Evolutionary conservation across 1,284 basidiomycete species (phyloP).

Genomic region (Puccinia hordei): DNA sequence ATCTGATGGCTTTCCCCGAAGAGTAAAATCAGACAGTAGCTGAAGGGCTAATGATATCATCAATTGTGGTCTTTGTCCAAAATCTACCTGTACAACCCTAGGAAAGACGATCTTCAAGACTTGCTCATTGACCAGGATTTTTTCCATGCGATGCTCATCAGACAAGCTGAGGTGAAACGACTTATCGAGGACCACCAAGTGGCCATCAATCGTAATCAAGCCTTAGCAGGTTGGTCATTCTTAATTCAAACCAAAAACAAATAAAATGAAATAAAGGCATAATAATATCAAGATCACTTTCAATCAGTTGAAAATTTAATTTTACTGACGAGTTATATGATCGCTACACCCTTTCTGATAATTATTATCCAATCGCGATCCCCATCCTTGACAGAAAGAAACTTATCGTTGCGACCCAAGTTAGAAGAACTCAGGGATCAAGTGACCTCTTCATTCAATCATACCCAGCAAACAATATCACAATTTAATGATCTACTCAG

Average conservation of each 20-base stretch:
- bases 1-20: not conserved
- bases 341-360: not conserved
- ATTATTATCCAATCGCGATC: not conserved
- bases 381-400: constrained; percentile 35
- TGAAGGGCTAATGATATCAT: not conserved
- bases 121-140: constrained; percentile 36
- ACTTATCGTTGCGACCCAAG: constrained; percentile 38
- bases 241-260: not conserved
- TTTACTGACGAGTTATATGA: not conserved
- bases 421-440: constrained; percentile 40
- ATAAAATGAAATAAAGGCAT: too few relatives aligned
- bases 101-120: constrained; percentile 50
- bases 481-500: constrained; percentile 25
- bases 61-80: not conserved
- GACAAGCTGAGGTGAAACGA: constrained; percentile 26
- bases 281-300: too few relatives aligned
- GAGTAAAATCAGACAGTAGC: not conserved
- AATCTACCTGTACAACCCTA: not conserved
- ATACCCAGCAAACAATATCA: constrained; percentile 29
- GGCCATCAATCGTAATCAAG: constrained; percentile 31
- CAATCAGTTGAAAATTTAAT: not conserved
- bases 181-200: constrained; percentile 24
- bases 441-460: constrained; percentile 36
- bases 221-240: constrained; percentile 37
- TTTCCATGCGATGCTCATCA: constrained; percentile 37